phyloP scores from a whole-genome alignment of 305 asterid species.

The Withania somnifera region DNA sequence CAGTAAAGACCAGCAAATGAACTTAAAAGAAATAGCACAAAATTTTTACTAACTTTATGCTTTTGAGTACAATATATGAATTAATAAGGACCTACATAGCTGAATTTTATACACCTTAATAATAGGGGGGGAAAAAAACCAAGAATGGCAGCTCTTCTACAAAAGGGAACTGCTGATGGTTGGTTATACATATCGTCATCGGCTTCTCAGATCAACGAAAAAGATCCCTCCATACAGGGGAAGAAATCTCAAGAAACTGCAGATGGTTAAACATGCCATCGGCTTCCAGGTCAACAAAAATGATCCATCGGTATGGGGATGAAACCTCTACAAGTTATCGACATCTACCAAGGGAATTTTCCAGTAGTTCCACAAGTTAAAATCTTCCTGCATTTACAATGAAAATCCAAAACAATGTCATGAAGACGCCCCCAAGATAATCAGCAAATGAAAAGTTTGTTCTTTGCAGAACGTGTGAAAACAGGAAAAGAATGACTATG shows the following conservation, averaged over 20 bases:
- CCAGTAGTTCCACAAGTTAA: conserved; percentile 90
- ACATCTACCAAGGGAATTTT: conserved; percentile 57
- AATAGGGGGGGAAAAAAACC: not conserved
- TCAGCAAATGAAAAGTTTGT: not conserved
- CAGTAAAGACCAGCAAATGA: too few species aligned
- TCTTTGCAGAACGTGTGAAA: not conserved
- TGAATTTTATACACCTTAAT: conserved; percentile 9
- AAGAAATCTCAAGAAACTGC: conserved; percentile 9
- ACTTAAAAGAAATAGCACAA: not conserved
- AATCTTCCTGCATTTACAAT: conserved; percentile 57
- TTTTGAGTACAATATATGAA: conserved; percentile 17
- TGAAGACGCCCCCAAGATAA: not conserved
- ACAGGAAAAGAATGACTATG: not conserved
- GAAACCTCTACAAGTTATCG: conserved; percentile 35
- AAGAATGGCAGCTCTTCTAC: conserved; percentile 13
- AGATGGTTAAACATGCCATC: conserved; percentile 1
- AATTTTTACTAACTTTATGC: not conserved
- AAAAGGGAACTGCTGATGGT: conserved; percentile 10
- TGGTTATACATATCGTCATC: conserved; percentile 9
- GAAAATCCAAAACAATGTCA: not conserved
- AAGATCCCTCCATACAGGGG: not conserved
- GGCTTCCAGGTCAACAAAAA: not conserved
- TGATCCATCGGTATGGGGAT: not conserved
- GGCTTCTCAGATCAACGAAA: not conserved
- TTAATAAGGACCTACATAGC: conserved; percentile 18